Evolutionary conservation across 192 early-diverging fungal genomes (phyloP), one percentile per base, ranked within the genome.

Genomic region (Coemansia sp.): DNA sequence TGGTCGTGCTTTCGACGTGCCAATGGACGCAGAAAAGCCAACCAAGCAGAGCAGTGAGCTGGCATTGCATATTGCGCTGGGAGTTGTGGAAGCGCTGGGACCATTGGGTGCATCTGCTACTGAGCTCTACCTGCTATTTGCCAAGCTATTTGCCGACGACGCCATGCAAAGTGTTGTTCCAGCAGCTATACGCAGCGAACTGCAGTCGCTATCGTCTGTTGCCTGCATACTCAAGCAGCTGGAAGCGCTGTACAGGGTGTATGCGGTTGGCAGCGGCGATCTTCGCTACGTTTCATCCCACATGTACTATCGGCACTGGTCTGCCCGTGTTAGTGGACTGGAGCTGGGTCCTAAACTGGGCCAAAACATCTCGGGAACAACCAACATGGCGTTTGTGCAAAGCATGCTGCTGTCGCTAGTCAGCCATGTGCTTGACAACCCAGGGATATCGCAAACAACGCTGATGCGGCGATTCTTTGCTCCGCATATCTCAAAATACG

Each of bases 391-490:
- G 14, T 64, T 58, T 3, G 58, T 53, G 1, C 3, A 31, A 40
- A 56, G 62, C 9, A 58, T 76, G 53, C 38, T 69, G 43, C 12
- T 45, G 14, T 31, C 66, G 14, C 20, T 76, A 38, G 14, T 60
- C 14, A 51, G 72, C 36, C 66, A 46, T 23, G 49, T 76, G 11
- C 12, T 69, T 30, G 39, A 62, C 15, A 61, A 58, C 39, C 72
- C 72, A 11, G 62, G 72, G 1, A 65, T 76, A 17, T 60, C 72
- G 12, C 61, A 60, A 48, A 21, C 51, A 37, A 39, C 52, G 21
- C 50, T 76, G 34, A 49, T 69, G 54, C 62, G 72, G 5, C 52
- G 72, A 11, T 49, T 55, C 48, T 76, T 41, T 65, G 65, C 72
- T 16, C 72, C 72, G 15, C 36, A 32, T 49, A 43, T 76, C 5